Evolutionary conservation across 1,284 basidiomycete genomes (phyloP), one percentile per base, ranked within the genome.

Genomic region (Pyrrhoderma noxium): DNA sequence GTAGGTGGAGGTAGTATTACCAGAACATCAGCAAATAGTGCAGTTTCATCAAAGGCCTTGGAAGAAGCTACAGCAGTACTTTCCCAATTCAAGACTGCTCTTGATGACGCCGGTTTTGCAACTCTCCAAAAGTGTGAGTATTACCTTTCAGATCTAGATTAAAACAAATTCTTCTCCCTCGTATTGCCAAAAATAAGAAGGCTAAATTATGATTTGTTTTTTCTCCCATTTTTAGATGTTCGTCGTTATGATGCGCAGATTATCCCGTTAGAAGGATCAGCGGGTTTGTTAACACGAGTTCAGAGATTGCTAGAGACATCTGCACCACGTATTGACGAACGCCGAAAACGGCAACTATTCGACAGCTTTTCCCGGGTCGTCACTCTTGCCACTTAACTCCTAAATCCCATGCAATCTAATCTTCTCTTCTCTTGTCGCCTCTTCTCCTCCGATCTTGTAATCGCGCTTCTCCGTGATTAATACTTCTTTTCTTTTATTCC

Each of bases 201-300:
- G n/a, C n/a, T n/a, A n/a, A n/a, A n/a, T n/a, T n/a, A n/a, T n/a
- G n/a, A n/a, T n/a, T n/a, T n/a, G n/a, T n/a, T n/a, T n/a, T n/a
- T n/a, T n/a, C n/a, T n/a, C n/a, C n/a, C n/a, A 70, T 60, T 61
- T 48, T 13, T 54, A 82, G 80, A 80, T 61, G 77, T 82, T 11
- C 75, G 76, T 60, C 77, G 79, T 51, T 88, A 84, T 61, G 85
- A 88, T 63, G 80, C 80, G 39, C 77, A 82, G 57, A 71, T 76
- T 41, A 87, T 88, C 45, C 80, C 84, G 5, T 77, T 89, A 45
- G 81, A 88, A 53, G 85, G 85, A 16, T 75, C 81, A 9, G 72
- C 70, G 36, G 85, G 85, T 19, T 77, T 88, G 43, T 69, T 86
- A 23, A 62, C 70, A 25, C 77, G 75, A 47, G 80, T 85, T 4